phyloP scores from a whole-genome alignment of 371 early-diverging fungal genomes.

The Chytridium lagenaria region DNA sequence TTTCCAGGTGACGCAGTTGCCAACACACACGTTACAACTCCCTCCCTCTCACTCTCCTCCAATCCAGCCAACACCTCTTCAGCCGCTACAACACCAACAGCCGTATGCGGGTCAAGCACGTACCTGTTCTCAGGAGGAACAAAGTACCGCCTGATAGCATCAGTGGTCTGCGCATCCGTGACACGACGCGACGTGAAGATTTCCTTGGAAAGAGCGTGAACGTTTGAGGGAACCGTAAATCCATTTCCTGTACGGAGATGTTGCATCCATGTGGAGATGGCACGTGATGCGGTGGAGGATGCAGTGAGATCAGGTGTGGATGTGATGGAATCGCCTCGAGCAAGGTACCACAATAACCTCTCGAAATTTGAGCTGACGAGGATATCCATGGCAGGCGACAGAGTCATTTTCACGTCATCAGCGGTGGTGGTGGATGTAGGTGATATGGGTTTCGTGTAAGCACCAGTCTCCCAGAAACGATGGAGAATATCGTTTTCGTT shows the following conservation, averaged over 20 bases:
- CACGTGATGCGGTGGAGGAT: constrained; percentile 16
- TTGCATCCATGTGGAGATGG: constrained; percentile 75
- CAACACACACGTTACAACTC: constrained; percentile 68
- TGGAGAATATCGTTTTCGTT: constrained; percentile 97
- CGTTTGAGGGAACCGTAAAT: constrained; percentile 69
- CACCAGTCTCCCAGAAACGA: constrained; percentile 86
- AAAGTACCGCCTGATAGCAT: constrained; percentile 72
- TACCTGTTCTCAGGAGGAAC: constrained; percentile 49
- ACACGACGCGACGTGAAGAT: constrained; percentile 80
- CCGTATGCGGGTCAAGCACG: constrained; percentile 95
- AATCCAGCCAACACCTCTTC: constrained; percentile 44
- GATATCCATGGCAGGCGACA: constrained; percentile 97
- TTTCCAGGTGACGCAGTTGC: constrained; percentile 97
- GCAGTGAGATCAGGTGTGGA: constrained; percentile 13
- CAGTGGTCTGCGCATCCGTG: constrained; percentile 74
- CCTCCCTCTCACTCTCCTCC: constrained; percentile 20
- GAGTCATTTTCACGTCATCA: constrained; percentile 76
- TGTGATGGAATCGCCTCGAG: constrained; percentile 23
- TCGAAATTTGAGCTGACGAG: constrained; percentile 96
- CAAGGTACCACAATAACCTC: constrained; percentile 90
- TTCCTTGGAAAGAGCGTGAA: constrained; percentile 70
- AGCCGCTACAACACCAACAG: too few relatives aligned
- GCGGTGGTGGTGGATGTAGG: constrained; percentile 32
- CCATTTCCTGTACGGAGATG: constrained; percentile 73
- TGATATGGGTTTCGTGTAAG: constrained; percentile 62